Base-by-base conservation (phyloP, 2,329 filamentous ascomycete genomes). In the Exophiala spinifera region DNA sequence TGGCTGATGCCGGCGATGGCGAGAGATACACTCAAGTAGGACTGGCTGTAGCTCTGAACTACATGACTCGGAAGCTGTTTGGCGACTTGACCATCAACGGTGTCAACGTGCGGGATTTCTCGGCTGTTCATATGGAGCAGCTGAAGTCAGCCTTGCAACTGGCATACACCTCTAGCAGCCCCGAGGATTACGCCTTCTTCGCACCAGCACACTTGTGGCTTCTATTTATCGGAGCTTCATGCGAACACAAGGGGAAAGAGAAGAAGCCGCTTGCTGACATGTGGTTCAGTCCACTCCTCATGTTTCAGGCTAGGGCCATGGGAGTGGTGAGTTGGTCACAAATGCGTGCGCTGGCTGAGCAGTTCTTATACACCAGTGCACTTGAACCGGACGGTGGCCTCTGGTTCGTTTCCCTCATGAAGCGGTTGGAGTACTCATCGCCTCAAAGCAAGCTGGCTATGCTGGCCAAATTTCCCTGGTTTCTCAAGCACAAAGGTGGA, bases 11-110 rank as follows among this genome's bases (percentile, higher is more conserved):
- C 45, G 34, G 45, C n/a, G 20, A 10, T 3, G 8, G 23, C 45
- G 45, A 47, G 19, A 34, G 45, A 36, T 47, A 47, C 31, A 36
- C 45, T 14, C 23, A 33, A 31, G 45, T 31, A 33, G 45, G 23
- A 3, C 23, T 47, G 2, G 33, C 45, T 5, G 25, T 47, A 6
- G 45, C 45, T 8, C 45, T 47, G 23, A 47, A 47, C 25, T 31
- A 47, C 19, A 23, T 47, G 14, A 17, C 45, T n/a, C 45, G 45
- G 21, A n/a, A 47, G 45, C 25, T 47, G 13, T 47, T 33, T 31
- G 45, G 25, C 14, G 45, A 47, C 11, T 14, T 47, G 23, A 25
- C 23, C 23, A 25, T 25, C 3, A 25, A 25, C 23, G 23, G 23
- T 7, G 23, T 25, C 23, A 25, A 25, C 7, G 7, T 25, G 7